Evolutionary conservation across 1,284 basidiomycete genomes (phyloP).

Genomic region (Trichosporon faecale): DNA sequence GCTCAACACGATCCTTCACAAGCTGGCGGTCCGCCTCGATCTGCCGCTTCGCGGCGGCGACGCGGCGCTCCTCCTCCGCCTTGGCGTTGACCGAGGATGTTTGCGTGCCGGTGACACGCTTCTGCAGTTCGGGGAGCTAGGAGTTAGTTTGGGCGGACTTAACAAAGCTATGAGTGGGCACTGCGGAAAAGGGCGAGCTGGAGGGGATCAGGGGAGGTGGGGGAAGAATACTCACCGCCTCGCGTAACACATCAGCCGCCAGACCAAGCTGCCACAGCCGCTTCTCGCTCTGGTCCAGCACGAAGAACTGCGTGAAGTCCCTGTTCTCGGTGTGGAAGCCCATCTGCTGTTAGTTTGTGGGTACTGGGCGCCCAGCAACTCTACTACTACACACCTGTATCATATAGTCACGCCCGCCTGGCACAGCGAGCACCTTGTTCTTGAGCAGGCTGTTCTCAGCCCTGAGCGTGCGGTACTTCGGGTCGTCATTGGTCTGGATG

Average conservation of each 20-base stretch:
- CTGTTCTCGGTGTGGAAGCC: constrained; percentile 43
- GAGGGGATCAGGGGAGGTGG: background rate
- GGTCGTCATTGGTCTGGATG: constrained; percentile 37
- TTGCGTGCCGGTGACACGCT: constrained; percentile 19
- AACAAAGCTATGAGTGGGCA: no score
- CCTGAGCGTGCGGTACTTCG: constrained; percentile 43
- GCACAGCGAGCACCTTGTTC: constrained; percentile 39
- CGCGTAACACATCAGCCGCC: constrained; percentile 34
- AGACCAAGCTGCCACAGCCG: constrained; percentile 40
- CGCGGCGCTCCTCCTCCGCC: constrained; percentile 37
- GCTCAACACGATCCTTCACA: constrained; percentile 36
- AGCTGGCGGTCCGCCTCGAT: constrained; percentile 45
- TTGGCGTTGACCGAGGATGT: constrained; percentile 24
- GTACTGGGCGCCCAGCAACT: no score
- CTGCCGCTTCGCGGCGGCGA: constrained; percentile 35
- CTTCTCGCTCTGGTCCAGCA: constrained; percentile 34
- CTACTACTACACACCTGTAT: constrained; percentile 48
- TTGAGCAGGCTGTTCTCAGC: constrained; percentile 37
- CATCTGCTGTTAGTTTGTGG: constrained; percentile 33
- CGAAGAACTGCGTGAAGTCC: constrained; percentile 36
- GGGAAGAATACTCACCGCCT: constrained; percentile 37
- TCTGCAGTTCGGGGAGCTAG: constrained; percentile 29
- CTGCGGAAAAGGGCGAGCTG: background rate
- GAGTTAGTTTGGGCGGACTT: constrained; percentile 8
- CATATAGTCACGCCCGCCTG: constrained; percentile 46